phyloP scores from a whole-genome alignment of 1,284 basidiomycete genomes.

The Boletus calvinii region DNA sequence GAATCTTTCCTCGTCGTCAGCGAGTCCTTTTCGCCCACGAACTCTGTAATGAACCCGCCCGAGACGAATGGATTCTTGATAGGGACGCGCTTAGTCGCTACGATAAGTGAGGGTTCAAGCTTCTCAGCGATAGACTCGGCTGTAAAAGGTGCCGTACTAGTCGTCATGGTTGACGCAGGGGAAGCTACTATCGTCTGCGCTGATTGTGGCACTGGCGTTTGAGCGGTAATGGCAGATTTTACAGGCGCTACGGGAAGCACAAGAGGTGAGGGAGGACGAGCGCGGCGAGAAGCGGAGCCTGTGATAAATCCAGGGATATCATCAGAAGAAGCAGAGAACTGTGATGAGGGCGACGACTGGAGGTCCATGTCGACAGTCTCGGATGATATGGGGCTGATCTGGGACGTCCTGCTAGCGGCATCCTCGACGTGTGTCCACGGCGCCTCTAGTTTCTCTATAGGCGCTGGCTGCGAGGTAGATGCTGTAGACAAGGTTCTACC shows the following conservation, averaged over 20 bases:
- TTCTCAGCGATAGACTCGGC: constrained; percentile 17
- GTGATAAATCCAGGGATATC: constrained; percentile 36
- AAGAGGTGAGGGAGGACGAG: constrained; percentile 29
- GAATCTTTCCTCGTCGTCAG: constrained; percentile 22
- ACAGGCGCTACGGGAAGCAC: constrained; percentile 20
- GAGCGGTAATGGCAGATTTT: constrained; percentile 16
- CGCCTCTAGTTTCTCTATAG: constrained; percentile 15
- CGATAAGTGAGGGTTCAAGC: neutral
- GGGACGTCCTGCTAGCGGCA: constrained; percentile 29
- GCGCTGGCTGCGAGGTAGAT: constrained; percentile 19
- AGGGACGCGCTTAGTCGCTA: constrained; percentile 15
- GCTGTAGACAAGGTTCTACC: constrained; percentile 14
- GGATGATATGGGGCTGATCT: constrained; percentile 34
- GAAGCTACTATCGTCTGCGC: constrained; percentile 21
- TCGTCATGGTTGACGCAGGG: constrained; percentile 21
- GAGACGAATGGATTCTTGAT: constrained; percentile 51
- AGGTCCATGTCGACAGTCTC: constrained; percentile 37
- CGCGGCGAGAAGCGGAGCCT: constrained; percentile 32
- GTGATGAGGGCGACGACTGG: constrained; percentile 34
- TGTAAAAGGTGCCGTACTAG: constrained; percentile 7
- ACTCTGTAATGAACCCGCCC: constrained; percentile 49
- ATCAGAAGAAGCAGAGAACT: constrained; percentile 24
- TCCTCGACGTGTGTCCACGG: constrained; percentile 27
- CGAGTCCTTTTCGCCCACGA: constrained; percentile 35
- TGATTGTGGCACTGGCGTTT: constrained; percentile 20